Evolutionary conservation across 106 monocot genomes (phyloP), one percentile per base, ranked within the genome.

Genomic region (Acorus calamus): DNA sequence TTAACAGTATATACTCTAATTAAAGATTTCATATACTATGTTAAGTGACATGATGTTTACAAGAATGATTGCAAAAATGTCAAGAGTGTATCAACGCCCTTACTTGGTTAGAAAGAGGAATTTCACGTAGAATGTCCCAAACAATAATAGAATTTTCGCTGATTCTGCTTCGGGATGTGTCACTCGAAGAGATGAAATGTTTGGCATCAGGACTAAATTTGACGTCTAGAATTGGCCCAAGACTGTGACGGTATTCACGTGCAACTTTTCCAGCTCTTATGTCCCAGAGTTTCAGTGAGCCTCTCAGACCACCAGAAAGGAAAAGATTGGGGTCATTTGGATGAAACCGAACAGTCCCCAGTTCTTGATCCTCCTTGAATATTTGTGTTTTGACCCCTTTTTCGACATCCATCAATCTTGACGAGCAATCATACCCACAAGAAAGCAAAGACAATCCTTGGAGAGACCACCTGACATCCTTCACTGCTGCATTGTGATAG

Each of bases 91-190:
- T 28, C 28, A 28, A 28, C 28, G 28, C 28, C 28, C 28, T 63
- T 76, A 89, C 91, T 80, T 91, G 88, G 65, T 92, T 91, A 52
- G 91, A 98, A 13, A 98, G 57, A 66, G 96, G 87, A 75, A 98
- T 63, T 74, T 88, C 79, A 46, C 87, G 78, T 51, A 66, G 53
- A 6, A 91, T 76, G 70, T 98, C 91, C 96, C 96, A 98, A 50
- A 98, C 73, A 70, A 96, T 77, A 48, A 98, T 85, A 57, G 87
- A 61, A 74, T 92, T 85, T 68, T 98, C 96, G 69, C 87, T 85
- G 45, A 80, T 83, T 47, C 71, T 80, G 71, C 85, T 98, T 67
- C 61, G 72, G 3, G 96, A 76, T 43, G 82, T 83, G 74, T 98
- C 96, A 62, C 80, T 91, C 12, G 96, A 91, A 50, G 78, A 79